Base-by-base conservation (phyloP, 2,329 filamentous ascomycete species). In the Huntiella abstrusa region DNA sequence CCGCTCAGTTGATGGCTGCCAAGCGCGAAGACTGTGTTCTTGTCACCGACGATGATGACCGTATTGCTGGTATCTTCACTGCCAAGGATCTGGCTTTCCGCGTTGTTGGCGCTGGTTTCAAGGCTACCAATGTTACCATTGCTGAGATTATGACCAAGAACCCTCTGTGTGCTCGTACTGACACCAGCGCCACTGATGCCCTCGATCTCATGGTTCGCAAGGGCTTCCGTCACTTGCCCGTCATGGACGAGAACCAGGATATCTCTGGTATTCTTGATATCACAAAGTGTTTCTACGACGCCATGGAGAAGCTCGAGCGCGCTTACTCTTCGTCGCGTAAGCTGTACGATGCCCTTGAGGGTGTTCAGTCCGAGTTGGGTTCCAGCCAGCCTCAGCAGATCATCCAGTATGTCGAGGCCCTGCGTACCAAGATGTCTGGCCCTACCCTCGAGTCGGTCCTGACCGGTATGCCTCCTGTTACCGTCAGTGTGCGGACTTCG, bases 91-190 rank as follows among this genome's bases (percentile, higher is more conserved):
- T 98, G 59, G 91, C 91, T 13, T 98, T 96, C 69, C 79, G 91
- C 49, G 91, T 98, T 8, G 88, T 98, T 19, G 91, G 88, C 47
- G 77, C 79, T 47, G 91, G 91, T 22, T 72, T 87, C 57, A 93
- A 94, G 67, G 83, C 91, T 32, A 80, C 76, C 60, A 84, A 80
- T 59, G 77, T 96, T 55, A 93, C 85, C 16, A 95, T 98, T 59
- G 83, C 86, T 54, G 87, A 96, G 59, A 98, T 98, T 62, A 98
- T 98, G 91, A 98, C 91, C 60, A 95, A 96, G 71, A 98, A 98
- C 66, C 91, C 91, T 8, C 75, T 98, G 12, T 98, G 91, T 62
- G 91, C 91, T 46, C 79, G 91, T 60, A 98, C 91, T 49, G 91
- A 98, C 60, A 98, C 91, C 33, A 96, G 88, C 63, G 91, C 91